phyloP scores from a whole-genome alignment of 768 basidiomycete genomes.

The Rhodotorula graminis region DNA sequence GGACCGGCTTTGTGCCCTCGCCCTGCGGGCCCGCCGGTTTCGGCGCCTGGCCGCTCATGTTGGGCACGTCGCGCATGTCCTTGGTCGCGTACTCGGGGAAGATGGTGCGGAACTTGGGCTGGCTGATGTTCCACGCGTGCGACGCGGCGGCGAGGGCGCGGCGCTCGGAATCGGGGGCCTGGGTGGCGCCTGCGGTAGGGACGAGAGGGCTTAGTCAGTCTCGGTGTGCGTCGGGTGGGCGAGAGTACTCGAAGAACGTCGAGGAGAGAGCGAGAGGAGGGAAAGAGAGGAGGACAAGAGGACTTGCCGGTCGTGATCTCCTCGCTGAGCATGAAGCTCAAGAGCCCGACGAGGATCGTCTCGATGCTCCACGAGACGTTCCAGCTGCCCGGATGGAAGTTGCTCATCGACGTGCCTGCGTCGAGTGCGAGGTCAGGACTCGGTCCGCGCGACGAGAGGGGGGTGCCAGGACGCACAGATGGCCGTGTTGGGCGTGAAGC shows the following conservation, averaged over 20 bases:
- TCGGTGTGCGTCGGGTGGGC: no score
- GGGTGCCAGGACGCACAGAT: slow-evolving; percentile 12
- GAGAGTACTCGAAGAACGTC: not conserved
- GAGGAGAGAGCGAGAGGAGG: not conserved
- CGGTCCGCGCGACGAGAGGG: not conserved
- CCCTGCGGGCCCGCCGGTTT: slow-evolving; percentile 1
- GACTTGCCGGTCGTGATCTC: slow-evolving; percentile 73
- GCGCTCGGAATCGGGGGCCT: slow-evolving; percentile 72
- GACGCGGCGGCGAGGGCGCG: slow-evolving; percentile 67
- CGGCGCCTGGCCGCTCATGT: slow-evolving; percentile 62
- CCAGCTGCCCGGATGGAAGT: slow-evolving; percentile 49
- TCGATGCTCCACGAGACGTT: slow-evolving; percentile 93
- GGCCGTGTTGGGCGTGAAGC: slow-evolving; percentile 42
- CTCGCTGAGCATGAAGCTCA: slow-evolving; percentile 91
- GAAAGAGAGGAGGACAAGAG: no score
- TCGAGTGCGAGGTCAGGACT: not conserved
- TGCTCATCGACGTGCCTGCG: slow-evolving; percentile 6
- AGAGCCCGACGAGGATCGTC: slow-evolving; percentile 69
- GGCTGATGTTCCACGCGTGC: slow-evolving; percentile 73
- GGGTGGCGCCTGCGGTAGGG: slow-evolving; percentile 61
- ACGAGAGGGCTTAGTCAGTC: no score
- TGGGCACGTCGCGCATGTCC: slow-evolving; percentile 69
- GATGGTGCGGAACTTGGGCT: slow-evolving; percentile 39
- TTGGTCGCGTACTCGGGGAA: slow-evolving; percentile 63
- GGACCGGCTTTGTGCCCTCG: slow-evolving; percentile 15